Base-by-base conservation (phyloP, 345 rosid species). In the Corchorus olitorius region DNA sequence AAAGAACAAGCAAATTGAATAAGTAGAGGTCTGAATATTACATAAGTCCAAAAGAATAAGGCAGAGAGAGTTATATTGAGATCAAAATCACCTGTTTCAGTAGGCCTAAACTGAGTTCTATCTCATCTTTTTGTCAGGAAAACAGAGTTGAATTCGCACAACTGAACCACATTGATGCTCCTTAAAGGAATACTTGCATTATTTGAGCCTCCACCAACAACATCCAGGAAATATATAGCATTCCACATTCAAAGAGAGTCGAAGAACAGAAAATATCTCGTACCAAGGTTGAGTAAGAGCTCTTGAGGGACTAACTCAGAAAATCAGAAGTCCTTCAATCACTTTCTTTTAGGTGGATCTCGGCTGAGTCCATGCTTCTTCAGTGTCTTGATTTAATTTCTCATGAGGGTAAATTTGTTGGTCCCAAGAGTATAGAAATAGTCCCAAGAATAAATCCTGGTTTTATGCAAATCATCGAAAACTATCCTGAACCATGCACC, bases 401-500 rank as follows among this genome's bases (percentile, higher is more conserved):
- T 92, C 93, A 92, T 91, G 65, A 96, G 81, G 35, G 86, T 72
- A 77, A 93, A 91, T 90, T 96, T 93, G 77, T 92, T 92, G 81
- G 75, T 87, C 58, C 98, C 99, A 70, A 96, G 94, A 74, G 89
- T 84, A 72, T 89, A 85, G 82, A 92, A 89, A 77, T 88, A 94
- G 50, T 91, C 97, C 98, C 97, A 96, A 16, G 98, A 88, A 76
- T 85, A 94, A 78, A 96, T 96, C 84, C 99, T 97, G 13, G 97
- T 94, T 85, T 86, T 94, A 77, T 92, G 99, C 91, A 94, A 79
- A 85, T 92, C 98, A 82, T 96, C 98, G 65, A 96, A 96, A 75
- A 86, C 81, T 73, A 96, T 82, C 87, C 99, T 92, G 90, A 81
- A 76, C 46, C 78, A 66, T 54, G 60, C 43, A 75, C 54, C 72